Percentiles rank a stretch among this genome's conserved stretches.
Evolutionary conservation across 2,329 filamentous ascomycete genomes (phyloP).

Genomic region (Pestalotiopsis sp.): DNA sequence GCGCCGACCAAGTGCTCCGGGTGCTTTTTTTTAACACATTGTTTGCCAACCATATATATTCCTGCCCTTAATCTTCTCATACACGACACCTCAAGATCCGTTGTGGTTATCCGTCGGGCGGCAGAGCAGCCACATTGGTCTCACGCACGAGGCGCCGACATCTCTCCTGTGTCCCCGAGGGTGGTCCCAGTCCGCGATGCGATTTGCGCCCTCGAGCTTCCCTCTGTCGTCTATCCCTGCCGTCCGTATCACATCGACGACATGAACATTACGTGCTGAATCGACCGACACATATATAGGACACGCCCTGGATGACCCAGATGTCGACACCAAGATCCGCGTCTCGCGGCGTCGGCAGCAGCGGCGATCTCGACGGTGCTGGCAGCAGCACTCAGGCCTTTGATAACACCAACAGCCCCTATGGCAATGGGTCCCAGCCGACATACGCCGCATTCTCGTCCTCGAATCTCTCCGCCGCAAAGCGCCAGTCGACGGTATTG

Average conservation of each 20-base stretch:
- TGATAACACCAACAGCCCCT: slow-evolving; percentile 27
- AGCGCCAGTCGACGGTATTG: slow-evolving; percentile 86
- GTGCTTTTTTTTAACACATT: too few relatives aligned
- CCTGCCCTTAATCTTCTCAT: too few relatives aligned
- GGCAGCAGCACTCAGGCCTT: slow-evolving; percentile 30
- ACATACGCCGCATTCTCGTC: slow-evolving; percentile 93
- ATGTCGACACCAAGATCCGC: slow-evolving; percentile 48
- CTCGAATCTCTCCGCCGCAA: slow-evolving; percentile 72
- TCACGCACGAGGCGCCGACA: too few relatives aligned
- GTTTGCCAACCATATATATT: too few relatives aligned
- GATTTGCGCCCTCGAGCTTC: not conserved
- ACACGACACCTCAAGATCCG: too few relatives aligned
- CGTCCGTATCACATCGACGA: not conserved
- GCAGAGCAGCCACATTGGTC: too few relatives aligned
- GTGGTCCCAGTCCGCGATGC: not conserved
- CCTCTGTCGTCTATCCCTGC: not conserved
- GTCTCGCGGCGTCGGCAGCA: slow-evolving; percentile 35
- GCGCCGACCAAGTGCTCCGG: too few relatives aligned
- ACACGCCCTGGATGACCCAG: slow-evolving; percentile 56
- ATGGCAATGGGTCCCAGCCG: slow-evolving; percentile 49
- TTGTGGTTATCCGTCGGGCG: too few relatives aligned
- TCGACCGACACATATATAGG: slow-evolving; percentile 28
- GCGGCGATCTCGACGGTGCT: slow-evolving; percentile 29
- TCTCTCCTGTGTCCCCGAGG: too few relatives aligned
- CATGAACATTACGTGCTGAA: not conserved